Evolutionary conservation across 371 early-diverging fungal genomes (phyloP), one percentile per base, ranked within the genome.

Genomic region (Chytridium lagenaria): DNA sequence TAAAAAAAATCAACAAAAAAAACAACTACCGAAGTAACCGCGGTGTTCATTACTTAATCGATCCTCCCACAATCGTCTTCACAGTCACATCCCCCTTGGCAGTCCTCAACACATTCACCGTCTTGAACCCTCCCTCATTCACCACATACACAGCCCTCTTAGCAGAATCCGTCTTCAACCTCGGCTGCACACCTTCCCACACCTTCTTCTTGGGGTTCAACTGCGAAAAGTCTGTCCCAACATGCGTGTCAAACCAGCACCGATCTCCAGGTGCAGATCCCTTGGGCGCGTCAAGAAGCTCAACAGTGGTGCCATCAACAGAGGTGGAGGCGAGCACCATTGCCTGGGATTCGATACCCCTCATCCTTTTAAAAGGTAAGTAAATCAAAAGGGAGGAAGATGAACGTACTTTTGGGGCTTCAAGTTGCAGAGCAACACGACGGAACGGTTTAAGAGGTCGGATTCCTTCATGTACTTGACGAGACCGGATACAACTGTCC

Each of bases 161-260:
- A 23, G 34, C 26, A 12, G 86, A 86, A 68, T 92, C 88, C 37
- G 96, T 96, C 67, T 89, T 87, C 55, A 96, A 83, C 30, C 92
- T 91, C 50, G 97, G 97, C 86, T 96, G 96, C 61, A 96, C 90
- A 64, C 92, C 90, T 80, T 97, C 98, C 89, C 91, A 96, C 76
- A 95, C 92, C 88, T 97, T 97, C 87, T 92, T 93, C 89, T 97
- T 97, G 79, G 97, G 93, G 78, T 95, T 94, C 77, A 97, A 88
- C 39, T 89, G 86, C 12, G 75, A 70, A 75, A 75, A 75, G 71
- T 75, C 75, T 22, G 72, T 73, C 12, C 76, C 76, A 15, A 36
- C 19, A 63, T 72, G 49, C 12, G 59, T 92, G 71, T 94, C 96
- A 83, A 96, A 91, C 87, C 86, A 92, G 73, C 92, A 90, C 61